Evolutionary conservation across 257 asterid species (phyloP).

Genomic region (Pogostemon cablin): DNA sequence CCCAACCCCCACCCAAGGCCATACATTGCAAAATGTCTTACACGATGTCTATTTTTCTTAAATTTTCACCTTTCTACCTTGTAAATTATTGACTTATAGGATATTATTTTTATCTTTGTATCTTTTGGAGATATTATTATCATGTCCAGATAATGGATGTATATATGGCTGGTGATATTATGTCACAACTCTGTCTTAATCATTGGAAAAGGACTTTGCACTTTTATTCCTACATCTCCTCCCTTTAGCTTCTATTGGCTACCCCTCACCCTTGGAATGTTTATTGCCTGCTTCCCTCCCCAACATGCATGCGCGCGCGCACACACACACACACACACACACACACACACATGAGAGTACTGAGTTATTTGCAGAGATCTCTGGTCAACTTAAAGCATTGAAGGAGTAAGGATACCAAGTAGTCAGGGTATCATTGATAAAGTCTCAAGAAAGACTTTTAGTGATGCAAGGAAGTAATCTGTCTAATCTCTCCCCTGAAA

Average conservation of each 20-base stretch:
- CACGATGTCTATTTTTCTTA: background rate
- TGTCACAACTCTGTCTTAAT: background rate
- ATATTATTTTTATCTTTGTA: background rate
- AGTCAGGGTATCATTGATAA: too few species aligned
- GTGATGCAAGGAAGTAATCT: background rate
- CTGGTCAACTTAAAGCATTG: too few species aligned
- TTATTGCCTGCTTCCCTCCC: too few species aligned
- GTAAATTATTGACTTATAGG: background rate
- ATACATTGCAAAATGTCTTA: background rate
- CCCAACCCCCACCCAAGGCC: too few species aligned
- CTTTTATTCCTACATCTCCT: background rate
- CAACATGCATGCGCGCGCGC: too few species aligned
- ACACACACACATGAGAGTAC: too few species aligned
- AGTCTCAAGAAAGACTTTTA: too few species aligned
- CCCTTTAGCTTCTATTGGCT: background rate
- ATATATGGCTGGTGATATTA: background rate
- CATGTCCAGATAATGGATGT: background rate
- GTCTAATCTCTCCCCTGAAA: background rate
- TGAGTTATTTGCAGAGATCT: too few species aligned
- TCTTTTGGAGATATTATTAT: too few species aligned
- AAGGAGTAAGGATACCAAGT: too few species aligned
- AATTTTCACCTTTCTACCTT: background rate
- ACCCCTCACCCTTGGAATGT: background rate
- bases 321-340: too few species aligned
- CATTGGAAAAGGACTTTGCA: background rate